Evolutionary conservation across 2,329 filamentous ascomycete genomes (phyloP).

Genomic region (Microdochium bolleyi): DNA sequence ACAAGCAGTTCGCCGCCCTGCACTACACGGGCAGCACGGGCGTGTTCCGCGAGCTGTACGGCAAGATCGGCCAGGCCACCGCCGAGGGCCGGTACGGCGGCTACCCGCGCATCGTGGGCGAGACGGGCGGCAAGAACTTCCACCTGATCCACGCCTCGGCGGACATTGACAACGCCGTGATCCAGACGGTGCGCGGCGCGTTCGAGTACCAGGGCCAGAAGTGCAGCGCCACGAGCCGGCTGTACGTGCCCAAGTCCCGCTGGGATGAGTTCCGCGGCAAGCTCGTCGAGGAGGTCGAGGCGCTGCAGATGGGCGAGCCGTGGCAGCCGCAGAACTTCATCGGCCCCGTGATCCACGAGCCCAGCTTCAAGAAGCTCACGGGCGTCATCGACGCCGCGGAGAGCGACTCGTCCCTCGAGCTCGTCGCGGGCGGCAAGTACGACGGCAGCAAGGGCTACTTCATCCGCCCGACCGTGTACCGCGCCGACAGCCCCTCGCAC

Average conservation of each 20-base stretch:
- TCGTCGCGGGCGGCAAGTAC: constrained; percentile 69
- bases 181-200: constrained; percentile 77
- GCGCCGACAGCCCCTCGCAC: constrained; percentile 65
- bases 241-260: constrained; percentile 68
- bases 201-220: constrained; percentile 93
- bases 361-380: constrained; percentile 72
- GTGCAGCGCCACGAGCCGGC: constrained; percentile 76
- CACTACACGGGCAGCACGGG: constrained; percentile 92
- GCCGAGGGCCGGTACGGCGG: constrained; percentile 74
- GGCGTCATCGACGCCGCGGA: constrained; percentile 75
- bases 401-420: constrained; percentile 61
- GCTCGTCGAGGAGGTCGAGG: constrained; percentile 59
- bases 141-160: constrained; percentile 73
- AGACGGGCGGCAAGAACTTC: constrained; percentile 93
- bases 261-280: constrained; percentile 65
- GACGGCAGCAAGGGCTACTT: constrained; percentile 75
- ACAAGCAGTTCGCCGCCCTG: constrained; percentile 78
- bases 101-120: constrained; percentile 84
- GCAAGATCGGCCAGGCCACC: constrained; percentile 74
- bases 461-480: constrained; percentile 77
- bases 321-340: constrained; percentile 70
- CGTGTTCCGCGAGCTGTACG: constrained; percentile 84
- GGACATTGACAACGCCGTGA: constrained; percentile 68
- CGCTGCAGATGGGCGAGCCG: constrained; percentile 64
- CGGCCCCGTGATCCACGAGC: constrained; percentile 78